Percentiles rank a stretch among this genome's conserved stretches.
Evolutionary conservation across 331 rosid genomes (phyloP).

Genomic region (Acacia concinna): DNA sequence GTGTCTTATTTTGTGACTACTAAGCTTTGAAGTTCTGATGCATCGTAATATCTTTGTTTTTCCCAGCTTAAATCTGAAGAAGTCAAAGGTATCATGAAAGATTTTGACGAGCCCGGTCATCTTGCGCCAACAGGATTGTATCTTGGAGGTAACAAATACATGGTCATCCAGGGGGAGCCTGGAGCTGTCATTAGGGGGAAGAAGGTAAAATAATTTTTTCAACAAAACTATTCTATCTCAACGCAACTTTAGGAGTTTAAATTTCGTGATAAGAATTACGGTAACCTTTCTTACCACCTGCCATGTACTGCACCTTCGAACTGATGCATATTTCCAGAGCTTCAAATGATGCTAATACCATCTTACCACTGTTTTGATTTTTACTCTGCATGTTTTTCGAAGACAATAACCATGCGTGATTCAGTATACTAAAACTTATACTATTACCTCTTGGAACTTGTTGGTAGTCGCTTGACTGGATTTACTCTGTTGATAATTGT

Average conservation of each 20-base stretch:
- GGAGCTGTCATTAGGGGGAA: slow-evolving; percentile 96
- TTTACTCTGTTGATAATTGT: background rate
- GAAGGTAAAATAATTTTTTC: slow-evolving; percentile 51
- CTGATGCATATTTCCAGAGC: background rate
- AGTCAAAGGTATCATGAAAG: slow-evolving; percentile 66
- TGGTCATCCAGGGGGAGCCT: slow-evolving; percentile 93
- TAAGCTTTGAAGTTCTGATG: slow-evolving; percentile 1
- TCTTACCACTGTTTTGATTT: background rate
- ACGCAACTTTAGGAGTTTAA: background rate
- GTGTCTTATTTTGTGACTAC: background rate
- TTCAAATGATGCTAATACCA: background rate
- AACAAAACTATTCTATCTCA: background rate
- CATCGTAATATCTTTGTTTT: slow-evolving; percentile 2
- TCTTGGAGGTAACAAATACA: slow-evolving; percentile 72
- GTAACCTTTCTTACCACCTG: background rate
- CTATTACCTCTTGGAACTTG: background rate
- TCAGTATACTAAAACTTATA: background rate
- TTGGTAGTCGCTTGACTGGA: background rate
- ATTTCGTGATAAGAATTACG: background rate
- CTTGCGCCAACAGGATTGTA: slow-evolving; percentile 92
- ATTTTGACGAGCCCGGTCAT: slow-evolving; percentile 87
- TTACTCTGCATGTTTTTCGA: background rate
- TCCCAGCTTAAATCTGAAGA: slow-evolving; percentile 64
- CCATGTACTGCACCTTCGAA: background rate
- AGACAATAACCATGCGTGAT: background rate